These are phyloP conservation scores for Trametes maxima DNA, from an alignment of 768 basidiomycete species.

Conservation along the genomic window DNA sequence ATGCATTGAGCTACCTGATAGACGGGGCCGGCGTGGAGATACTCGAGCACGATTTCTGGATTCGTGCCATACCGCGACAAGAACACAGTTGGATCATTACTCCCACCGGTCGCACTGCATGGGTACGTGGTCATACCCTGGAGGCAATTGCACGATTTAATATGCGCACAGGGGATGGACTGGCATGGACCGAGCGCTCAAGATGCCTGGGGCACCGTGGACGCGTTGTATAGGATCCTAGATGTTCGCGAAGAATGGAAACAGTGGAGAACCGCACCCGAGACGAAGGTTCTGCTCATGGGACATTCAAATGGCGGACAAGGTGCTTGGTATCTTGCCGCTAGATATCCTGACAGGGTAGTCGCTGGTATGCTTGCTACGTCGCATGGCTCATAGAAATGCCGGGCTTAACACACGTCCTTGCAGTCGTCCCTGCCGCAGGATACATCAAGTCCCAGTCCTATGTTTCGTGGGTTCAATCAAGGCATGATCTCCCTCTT, in stretches of 20 bases:
- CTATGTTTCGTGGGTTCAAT: conserved; percentile 75
- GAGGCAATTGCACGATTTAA: neutral
- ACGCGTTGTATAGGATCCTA: conserved; percentile 55
- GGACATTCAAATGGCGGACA: conserved; percentile 96
- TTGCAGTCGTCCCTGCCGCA: conserved; percentile 71
- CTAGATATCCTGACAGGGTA: conserved; percentile 76
- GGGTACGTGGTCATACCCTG: conserved; percentile 49
- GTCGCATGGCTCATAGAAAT: neutral
- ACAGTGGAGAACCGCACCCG: conserved; percentile 40
- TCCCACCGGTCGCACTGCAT: conserved; percentile 83
- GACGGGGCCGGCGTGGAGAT: conserved; percentile 90
- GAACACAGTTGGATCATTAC: conserved; percentile 71
- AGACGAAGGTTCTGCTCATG: conserved; percentile 61
- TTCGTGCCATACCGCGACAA: conserved; percentile 60
- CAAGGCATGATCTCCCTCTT: conserved; percentile 44
- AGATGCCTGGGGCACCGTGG: conserved; percentile 68
- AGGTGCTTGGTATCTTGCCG: conserved; percentile 80
- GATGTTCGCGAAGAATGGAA: conserved; percentile 40
- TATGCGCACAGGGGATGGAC: conserved; percentile 68
- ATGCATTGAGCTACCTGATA: conserved; percentile 31
- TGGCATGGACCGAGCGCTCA: conserved; percentile 86
- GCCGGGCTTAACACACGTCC: neutral
- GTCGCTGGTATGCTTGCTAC: conserved; percentile 50
- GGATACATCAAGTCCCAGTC: conserved; percentile 87
- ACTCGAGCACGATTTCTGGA: conserved; percentile 56